A percentile compares a stretch with the other conserved stretches of the same genome.
Conservation (phyloP, 2,329 filamentous ascomycete genomes). For the Lecanicillium sp. region DNA sequence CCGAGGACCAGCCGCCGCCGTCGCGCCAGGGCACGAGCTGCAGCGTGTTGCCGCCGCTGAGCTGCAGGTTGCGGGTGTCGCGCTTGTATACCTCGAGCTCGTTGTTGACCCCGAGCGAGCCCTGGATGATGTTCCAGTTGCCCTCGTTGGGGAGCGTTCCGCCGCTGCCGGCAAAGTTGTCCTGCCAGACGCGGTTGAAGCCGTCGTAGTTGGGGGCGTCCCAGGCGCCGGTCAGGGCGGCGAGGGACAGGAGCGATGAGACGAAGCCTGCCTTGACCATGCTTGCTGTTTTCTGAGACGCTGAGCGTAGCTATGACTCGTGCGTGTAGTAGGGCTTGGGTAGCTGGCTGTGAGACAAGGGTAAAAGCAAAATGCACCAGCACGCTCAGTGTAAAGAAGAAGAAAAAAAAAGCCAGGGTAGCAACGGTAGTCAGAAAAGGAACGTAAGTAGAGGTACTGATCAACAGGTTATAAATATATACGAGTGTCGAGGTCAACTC, state of each 20-base stretch:
- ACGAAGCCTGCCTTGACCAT: slow-evolving; percentile 22
- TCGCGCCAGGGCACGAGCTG: slow-evolving; percentile 44
- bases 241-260: slow-evolving; percentile 24
- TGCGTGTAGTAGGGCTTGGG: too few relatives aligned
- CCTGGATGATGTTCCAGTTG: slow-evolving; percentile 37
- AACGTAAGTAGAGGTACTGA: background rate
- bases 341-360: too few relatives aligned
- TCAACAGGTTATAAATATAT: slow-evolving; percentile 1
- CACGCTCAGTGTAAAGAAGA: background rate
- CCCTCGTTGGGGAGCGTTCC: slow-evolving; percentile 28
- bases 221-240: slow-evolving; percentile 30
- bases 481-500: slow-evolving; percentile 1
- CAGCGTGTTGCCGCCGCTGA: slow-evolving; percentile 43
- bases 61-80: slow-evolving; percentile 41
- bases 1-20: slow-evolving; percentile 45
- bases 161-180: slow-evolving; percentile 34
- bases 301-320: too few relatives aligned
- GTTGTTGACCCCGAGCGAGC: slow-evolving; percentile 42
- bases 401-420: too few relatives aligned
- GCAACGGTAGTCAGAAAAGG: background rate
- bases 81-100: slow-evolving; percentile 46
- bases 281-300: slow-evolving; percentile 1
- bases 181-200: slow-evolving; percentile 36
- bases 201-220: slow-evolving; percentile 34
- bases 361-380: too few relatives aligned